These are phyloP conservation scores for Bipolaris cookei DNA, from an alignment of 2,329 filamentous ascomycete genomes.

Conservation along the genomic window DNA sequence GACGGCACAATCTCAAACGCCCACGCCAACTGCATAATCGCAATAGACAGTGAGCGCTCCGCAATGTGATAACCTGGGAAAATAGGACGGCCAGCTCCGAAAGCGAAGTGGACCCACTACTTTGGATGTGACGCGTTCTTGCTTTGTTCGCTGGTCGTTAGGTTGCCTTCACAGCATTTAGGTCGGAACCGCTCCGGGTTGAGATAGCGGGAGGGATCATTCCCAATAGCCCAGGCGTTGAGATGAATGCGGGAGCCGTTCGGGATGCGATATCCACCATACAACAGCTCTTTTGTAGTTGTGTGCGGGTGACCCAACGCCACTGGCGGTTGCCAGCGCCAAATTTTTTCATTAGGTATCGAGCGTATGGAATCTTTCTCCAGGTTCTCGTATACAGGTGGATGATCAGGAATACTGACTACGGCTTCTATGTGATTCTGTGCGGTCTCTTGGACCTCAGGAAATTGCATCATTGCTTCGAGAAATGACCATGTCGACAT, in stretches of 20 bases:
- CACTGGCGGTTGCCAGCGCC: slow-evolving; percentile 63
- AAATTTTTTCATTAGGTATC: slow-evolving; percentile 62
- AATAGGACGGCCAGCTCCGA: not conserved
- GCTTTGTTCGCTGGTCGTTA: not conserved
- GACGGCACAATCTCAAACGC: slow-evolving; percentile 30
- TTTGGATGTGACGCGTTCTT: not conserved
- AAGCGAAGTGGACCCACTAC: not conserved
- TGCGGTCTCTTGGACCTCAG: slow-evolving; percentile 54
- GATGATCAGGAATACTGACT: slow-evolving; percentile 51
- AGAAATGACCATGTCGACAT: slow-evolving; percentile 47
- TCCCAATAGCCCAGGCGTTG: not conserved
- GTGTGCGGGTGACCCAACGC: slow-evolving; percentile 58
- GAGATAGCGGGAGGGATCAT: slow-evolving; percentile 32
- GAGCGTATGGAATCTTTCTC: slow-evolving; percentile 59
- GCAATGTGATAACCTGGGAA: slow-evolving; percentile 34
- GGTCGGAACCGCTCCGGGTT: not conserved
- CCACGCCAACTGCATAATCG: slow-evolving; percentile 38
- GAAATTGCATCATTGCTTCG: slow-evolving; percentile 58
- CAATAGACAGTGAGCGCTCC: slow-evolving; percentile 34
- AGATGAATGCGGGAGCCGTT: not conserved
- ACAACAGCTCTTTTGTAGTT: slow-evolving; percentile 43
- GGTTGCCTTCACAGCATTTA: not conserved
- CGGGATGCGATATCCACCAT: not conserved
- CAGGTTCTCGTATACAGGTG: slow-evolving; percentile 33
- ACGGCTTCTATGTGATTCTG: slow-evolving; percentile 53